These are phyloP conservation scores for Colletotrichum lentis DNA, from an alignment of 2,329 filamentous ascomycete species.

Conservation along the genomic window DNA sequence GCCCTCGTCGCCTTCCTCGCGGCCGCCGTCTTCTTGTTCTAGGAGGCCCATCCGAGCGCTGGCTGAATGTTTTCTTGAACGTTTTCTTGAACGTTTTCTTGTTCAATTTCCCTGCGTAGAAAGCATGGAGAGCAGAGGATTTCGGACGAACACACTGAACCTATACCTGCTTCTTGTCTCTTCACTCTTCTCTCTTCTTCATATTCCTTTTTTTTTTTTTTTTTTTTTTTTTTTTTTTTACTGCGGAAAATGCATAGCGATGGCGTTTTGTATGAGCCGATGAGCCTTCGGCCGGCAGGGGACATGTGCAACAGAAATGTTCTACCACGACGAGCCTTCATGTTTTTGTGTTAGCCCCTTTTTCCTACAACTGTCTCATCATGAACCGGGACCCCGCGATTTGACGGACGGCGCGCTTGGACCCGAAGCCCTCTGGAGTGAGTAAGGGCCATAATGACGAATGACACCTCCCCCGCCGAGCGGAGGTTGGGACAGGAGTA, in stretches of 20 bases:
- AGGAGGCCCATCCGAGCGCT: constrained; percentile 4
- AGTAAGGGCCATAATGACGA: not conserved
- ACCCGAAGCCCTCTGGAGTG: not conserved
- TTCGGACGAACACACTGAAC: not conserved
- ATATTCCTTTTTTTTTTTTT: not conserved
- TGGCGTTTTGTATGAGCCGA: constrained; percentile 9
- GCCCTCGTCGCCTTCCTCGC: constrained; percentile 56
- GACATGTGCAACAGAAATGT: not conserved
- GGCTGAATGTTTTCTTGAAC: too few species aligned
- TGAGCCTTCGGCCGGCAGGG: not conserved
- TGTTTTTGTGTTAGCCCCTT: not conserved
- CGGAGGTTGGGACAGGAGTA: not conserved
- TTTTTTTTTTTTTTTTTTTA: not conserved
- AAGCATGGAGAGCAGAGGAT: not conserved
- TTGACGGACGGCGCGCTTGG: not conserved
- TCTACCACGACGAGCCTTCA: not conserved
- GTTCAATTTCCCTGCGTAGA: not conserved
- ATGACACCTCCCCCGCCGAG: not conserved
- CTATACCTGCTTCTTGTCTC: too few species aligned
- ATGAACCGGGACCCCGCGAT: not conserved
- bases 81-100: too few species aligned
- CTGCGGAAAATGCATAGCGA: constrained; percentile 14
- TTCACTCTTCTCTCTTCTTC: not conserved
- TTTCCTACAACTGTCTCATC: not conserved
- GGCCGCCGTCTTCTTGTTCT: constrained; percentile 52